Base-by-base conservation (phyloP, 768 basidiomycete species). In the Tephrocybe sp. region DNA sequence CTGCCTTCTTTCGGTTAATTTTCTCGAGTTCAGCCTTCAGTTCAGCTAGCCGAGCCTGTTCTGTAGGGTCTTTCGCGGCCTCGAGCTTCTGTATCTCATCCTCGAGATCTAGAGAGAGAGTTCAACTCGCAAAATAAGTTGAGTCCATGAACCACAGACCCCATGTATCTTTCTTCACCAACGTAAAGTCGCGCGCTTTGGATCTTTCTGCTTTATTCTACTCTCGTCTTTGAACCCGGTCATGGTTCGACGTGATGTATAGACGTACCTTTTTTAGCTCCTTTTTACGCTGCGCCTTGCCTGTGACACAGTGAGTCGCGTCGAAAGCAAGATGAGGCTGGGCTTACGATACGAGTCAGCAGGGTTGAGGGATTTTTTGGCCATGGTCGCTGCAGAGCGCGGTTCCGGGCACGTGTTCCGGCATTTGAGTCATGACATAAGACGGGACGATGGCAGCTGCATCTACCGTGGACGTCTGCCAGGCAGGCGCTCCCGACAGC, bases 131-230 rank as follows among this genome's bases (percentile, higher is more conserved):
- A 16, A 16, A 19, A 21, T 9, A 6, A 19, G 9, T 5, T 12
- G 43, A 24, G 3, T 9, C 30, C 18, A 8, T 37, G 7, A 31
- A 30, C 1, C 12, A 57, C 74, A 42, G 58, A 86, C 94, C 91
- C 66, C 77, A 72, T 3, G 94, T 97, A 61, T 98, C 94, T 69
- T 92, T 93, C 77, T 98, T 98, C 34, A 97, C 88, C 25, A 92
- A 76, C n/a, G 89, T 77, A 64, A 94, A 85, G 63, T 98, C 94
- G 57, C 91, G 81, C 13, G 83, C 70, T 69, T 95, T 93, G 42
- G 79, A 69, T 48, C 95, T 78, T 48, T 80, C 85, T 64, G 86
- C 70, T 75, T 97, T 98, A 77, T 98, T 96, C 92, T 95, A 86
- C 80, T 83, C 69, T 69, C 76, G 58, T 35, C 40, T 64, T 53